Evolutionary conservation across 1,284 basidiomycete species (phyloP), one percentile per base, ranked within the genome.

Genomic region (Puccinia polysora): DNA sequence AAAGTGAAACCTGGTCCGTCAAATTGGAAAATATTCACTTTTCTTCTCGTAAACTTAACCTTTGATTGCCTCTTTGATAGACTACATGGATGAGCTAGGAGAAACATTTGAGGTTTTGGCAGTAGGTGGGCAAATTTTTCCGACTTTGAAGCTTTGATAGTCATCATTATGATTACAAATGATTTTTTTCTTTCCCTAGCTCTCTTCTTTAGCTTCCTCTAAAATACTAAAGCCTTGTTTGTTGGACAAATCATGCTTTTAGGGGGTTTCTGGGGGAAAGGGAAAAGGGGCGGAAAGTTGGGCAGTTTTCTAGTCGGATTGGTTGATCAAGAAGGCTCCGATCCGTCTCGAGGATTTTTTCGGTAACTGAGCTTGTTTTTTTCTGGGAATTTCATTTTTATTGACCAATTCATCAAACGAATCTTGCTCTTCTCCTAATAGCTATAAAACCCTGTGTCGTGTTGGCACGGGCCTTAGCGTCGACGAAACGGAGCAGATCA

Each of bases 1-100:
- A 97, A 97, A 81, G 88, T 86, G 43, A 97, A 96, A 79, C 93
- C 93, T 2, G 76, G 73, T 75, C 1, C 23, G 72, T 32, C 2
- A 40, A 8, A 30, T 40, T 20, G 2, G 3, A 43, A 20, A 28
- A 55, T 32, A 40, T 1, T 18, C 7, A 7, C 7, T 20, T 18
- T 4, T 15, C 14, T 1, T 12, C 7, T 18, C 4, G 25, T 25
- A 34, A 34, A 50, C 25, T 4, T 8, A n/a, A 36, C 38, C 1
- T 20, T 1, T 18, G 25, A 56, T n/a, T n/a, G n/a, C n/a, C n/a
- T n/a, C n/a, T 14, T 36, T 4, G 18, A 28, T 58, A 5, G 93
- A 96, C 78, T 93, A 92, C 76, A 91, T 92, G 87, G 90, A 78
- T 62, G 73, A 75, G 38, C 65, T 77, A 32, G 75, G 74, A 23